Evolutionary conservation across 257 asterid species (phyloP), one percentile per base, ranked within the genome.

Genomic region (Primulina tabacum): DNA sequence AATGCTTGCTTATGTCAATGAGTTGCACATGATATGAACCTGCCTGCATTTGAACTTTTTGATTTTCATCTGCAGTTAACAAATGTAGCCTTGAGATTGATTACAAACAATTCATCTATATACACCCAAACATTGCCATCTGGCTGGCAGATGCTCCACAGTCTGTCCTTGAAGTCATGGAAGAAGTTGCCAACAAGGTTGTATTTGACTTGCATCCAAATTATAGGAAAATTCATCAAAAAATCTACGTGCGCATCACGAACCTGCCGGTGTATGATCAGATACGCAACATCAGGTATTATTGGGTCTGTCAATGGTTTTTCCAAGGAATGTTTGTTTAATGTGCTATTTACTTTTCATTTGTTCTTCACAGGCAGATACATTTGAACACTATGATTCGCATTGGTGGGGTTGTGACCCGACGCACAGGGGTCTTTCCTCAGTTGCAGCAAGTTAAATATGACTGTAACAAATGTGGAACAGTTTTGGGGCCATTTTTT

Each of bases 81-180:
- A 89, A 87, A 80, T 94, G 99, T 38, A 90, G 97, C 89, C 99
- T 94, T 57, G 97, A 91, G 86, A 90, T 94, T 74, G 95, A 91
- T 82, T 94, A 94, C 89, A 91, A 82, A 9, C 97, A 94, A 74
- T 94, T 94, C 80, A 89, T 86, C 65, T 82, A 75, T 74, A 75
- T 85, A 82, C 97, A 86, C 70, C 97, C 96, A 18, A 91, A 94
- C 80, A 91, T 94, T 71, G 99, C 99, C 35, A 89, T 94, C 79
- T 94, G 97, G 99, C 89, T 94, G 70, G 99, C 97, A 21, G 97
- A 94, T 76, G 97, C 97, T n/a, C 99, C 99, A 8, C 96, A 89
- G 61, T 85, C 99, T 18, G 97, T 94, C 79, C 99, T 94, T 74
- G 99, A 94, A 82, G 96, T 91, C 56, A 94, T 91, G 99, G 99